A percentile compares a stretch with the other conserved stretches of the same genome.
Evolutionary conservation across 192 early-diverging fungal genomes (phyloP).

Genomic region (Backusella luteola): DNA sequence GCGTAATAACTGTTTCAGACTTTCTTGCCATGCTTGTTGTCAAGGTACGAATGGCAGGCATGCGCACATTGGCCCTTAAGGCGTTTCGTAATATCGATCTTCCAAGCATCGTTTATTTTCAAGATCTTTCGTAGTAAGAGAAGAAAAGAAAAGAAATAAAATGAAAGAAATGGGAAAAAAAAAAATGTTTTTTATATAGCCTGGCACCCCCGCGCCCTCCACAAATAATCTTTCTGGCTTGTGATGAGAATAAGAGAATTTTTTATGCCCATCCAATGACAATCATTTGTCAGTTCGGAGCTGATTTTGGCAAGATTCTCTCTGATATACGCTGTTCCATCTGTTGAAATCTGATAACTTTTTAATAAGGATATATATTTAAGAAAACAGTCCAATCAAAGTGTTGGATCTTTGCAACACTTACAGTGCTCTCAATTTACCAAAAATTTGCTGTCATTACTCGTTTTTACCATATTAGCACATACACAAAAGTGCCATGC

Average conservation of each 20-base stretch:
- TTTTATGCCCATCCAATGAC: not conserved
- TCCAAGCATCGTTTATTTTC: not conserved
- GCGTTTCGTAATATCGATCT: not conserved
- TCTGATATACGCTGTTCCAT: not conserved
- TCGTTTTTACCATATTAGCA: not conserved
- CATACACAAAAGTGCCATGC: not conserved
- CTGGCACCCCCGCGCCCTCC: not conserved
- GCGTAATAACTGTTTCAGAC: not conserved
- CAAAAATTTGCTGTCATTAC: not conserved
- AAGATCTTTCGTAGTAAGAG: not conserved
- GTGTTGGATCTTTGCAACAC: not conserved
- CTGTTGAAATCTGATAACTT: not conserved
- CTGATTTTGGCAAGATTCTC: not conserved
- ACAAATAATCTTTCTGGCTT: not conserved
- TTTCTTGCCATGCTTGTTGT: not conserved
- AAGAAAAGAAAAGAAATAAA: not conserved
- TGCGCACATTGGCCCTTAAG: not conserved
- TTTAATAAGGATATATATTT: not conserved
- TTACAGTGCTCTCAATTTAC: not conserved
- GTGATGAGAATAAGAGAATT: not conserved
- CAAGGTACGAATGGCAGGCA: conserved; percentile 6
- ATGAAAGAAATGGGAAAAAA: not conserved
- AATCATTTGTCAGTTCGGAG: not conserved
- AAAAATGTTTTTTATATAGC: not conserved
- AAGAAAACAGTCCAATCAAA: not conserved